These are phyloP conservation scores for Amylocarpus encephaloides DNA, from an alignment of 2,329 filamentous ascomycete species.

Conservation along the genomic window DNA sequence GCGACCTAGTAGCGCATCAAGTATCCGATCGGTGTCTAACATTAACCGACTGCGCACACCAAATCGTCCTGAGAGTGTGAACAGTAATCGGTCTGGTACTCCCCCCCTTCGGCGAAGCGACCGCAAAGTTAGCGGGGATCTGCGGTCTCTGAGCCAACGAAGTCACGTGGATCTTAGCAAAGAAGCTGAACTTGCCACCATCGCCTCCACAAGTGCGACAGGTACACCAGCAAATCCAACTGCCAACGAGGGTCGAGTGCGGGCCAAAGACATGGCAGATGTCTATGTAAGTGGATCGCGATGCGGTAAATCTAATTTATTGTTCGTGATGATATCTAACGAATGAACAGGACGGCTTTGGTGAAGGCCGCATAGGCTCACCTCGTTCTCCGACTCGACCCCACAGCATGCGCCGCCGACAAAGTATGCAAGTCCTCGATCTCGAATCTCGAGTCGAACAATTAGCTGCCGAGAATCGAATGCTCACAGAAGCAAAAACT, in stretches of 20 bases:
- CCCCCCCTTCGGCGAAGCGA: conserved; percentile 67
- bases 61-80: conserved; percentile 54
- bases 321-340: conserved; percentile 20
- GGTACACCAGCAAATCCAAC: conserved; percentile 60
- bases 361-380: conserved; percentile 79
- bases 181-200: conserved; percentile 40
- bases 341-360: conserved; percentile 71
- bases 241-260: conserved; percentile 81
- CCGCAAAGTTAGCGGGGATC: conserved; percentile 65
- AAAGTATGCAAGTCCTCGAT: conserved; percentile 95
- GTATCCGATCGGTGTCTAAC: conserved; percentile 25
- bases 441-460: conserved; percentile 82
- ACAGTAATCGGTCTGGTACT: conserved; percentile 50
- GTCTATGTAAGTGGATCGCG: conserved; percentile 69
- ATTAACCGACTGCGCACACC: conserved; percentile 31
- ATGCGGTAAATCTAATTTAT: not conserved
- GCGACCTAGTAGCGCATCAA: conserved; percentile 25
- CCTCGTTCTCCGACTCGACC: conserved; percentile 89
- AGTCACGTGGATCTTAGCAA: conserved; percentile 36
- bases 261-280: conserved; percentile 81
- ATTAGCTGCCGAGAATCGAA: conserved; percentile 75
- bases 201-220: conserved; percentile 36
- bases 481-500: conserved; percentile 65
- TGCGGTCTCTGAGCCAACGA: conserved; percentile 60
- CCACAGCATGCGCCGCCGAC: conserved; percentile 90